Conservation (phyloP, 2,329 filamentous ascomycete genomes). For the Davidsoniella eucalypti region DNA sequence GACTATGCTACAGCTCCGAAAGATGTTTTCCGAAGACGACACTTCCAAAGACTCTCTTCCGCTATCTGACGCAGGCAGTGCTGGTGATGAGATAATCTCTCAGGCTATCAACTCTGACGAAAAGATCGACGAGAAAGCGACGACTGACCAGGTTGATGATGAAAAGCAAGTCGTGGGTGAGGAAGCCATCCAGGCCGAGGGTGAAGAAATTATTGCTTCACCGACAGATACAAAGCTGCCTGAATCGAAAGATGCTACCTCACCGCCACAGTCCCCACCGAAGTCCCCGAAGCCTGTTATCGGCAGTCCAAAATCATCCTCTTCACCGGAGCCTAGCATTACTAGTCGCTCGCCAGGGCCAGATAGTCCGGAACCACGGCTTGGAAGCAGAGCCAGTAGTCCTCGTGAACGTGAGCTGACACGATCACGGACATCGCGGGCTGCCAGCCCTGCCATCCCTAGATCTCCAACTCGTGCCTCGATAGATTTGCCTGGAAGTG, state of each 20-base stretch:
- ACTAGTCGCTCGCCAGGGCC: background rate
- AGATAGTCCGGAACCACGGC: slow-evolving; percentile 2
- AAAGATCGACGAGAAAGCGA: too few species aligned
- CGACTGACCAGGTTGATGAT: background rate
- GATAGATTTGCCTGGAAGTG: background rate
- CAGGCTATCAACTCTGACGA: too few species aligned
- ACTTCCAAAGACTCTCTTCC: slow-evolving; percentile 62
- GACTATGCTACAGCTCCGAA: slow-evolving; percentile 81
- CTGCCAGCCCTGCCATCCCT: background rate
- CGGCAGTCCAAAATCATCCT: background rate
- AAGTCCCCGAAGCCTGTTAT: slow-evolving; percentile 2
- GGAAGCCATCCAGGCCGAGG: background rate
- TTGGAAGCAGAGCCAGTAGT: slow-evolving; percentile 8
- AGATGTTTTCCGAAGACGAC: slow-evolving; percentile 73
- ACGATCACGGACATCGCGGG: slow-evolving; percentile 2
- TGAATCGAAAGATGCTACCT: background rate
- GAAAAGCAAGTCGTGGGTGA: background rate
- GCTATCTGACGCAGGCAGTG: slow-evolving; percentile 38
- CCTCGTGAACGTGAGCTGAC: slow-evolving; percentile 1
- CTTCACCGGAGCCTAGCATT: background rate
- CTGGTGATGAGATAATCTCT: background rate
- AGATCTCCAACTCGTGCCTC: slow-evolving; percentile 2
- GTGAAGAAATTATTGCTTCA: background rate
- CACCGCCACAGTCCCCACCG: background rate
- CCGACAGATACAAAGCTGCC: background rate